Evolutionary conservation across 2,329 filamentous ascomycete species (phyloP).

Genomic region (Pyrenophora seminiperda): DNA sequence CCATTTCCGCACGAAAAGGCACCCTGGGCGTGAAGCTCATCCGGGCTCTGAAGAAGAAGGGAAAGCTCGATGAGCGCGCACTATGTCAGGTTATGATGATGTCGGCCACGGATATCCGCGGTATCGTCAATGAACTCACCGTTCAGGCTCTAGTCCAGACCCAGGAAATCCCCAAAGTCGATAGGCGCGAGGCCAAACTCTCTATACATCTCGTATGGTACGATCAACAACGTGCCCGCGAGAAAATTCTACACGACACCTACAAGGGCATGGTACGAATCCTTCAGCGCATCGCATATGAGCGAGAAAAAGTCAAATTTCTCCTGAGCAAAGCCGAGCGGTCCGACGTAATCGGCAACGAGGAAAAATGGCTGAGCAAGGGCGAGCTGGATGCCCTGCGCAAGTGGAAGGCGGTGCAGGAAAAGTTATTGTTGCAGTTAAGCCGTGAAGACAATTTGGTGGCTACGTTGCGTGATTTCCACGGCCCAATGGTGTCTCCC

Average conservation of each 20-base stretch:
- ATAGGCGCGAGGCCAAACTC: constrained; percentile 76
- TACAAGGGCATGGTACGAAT: constrained; percentile 91
- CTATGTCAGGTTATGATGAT: constrained; percentile 81
- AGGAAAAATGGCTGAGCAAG: constrained; percentile 77
- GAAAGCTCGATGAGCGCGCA: constrained; percentile 93
- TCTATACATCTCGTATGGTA: constrained; percentile 94
- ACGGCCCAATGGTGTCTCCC: constrained; percentile 36
- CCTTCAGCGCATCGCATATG: constrained; percentile 77
- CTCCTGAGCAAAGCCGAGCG: constrained; percentile 83
- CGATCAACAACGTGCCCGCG: constrained; percentile 73
- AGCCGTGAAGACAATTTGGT: constrained; percentile 83
- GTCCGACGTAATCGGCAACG: constrained; percentile 81
- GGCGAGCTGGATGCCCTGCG: constrained; percentile 74
- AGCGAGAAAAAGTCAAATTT: constrained; percentile 71
- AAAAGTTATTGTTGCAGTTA: constrained; percentile 78
- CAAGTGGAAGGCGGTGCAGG: constrained; percentile 65
- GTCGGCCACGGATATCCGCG: constrained; percentile 82
- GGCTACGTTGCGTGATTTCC: constrained; percentile 74
- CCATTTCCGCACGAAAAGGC: constrained; percentile 78
- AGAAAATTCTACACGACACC: constrained; percentile 74
- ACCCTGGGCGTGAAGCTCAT: constrained; percentile 79
- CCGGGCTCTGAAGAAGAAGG: constrained; percentile 81
- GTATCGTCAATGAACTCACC: constrained; percentile 83
- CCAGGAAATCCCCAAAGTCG: constrained; percentile 92
- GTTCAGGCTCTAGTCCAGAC: constrained; percentile 85